Base-by-base conservation (phyloP, 2,329 filamentous ascomycete species). In the Diaporthe destruens region DNA sequence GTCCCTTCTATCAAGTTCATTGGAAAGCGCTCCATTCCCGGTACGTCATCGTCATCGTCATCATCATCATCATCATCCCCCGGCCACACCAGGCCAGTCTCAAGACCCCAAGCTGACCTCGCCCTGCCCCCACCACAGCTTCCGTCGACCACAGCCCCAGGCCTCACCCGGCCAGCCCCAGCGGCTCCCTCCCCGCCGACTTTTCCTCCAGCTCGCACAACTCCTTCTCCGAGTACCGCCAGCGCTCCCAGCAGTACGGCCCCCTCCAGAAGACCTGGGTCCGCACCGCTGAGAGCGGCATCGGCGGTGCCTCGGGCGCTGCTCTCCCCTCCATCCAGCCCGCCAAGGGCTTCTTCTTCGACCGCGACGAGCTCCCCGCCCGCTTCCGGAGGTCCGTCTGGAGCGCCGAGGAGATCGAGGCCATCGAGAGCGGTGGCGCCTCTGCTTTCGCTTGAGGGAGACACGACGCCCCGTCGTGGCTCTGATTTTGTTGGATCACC, bases 361-460 rank as follows among this genome's bases (percentile, higher is more conserved):
- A 98, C 83, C 91, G 95, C 77, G 93, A 90, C 77, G 93, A 99
- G 84, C 91, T 99, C 32, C 96, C 96, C 23, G 81, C 87, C 75
- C 90, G 96, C 78, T 99, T 98, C 89, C 90, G 92, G 79, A 89
- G 94, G 76, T 85, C 89, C 63, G 88, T 90, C 16, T 93, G 95
- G 84, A 92, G 89, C 49, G 84, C 91, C 77, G 91, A 91, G 55
- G 96, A 99, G 89, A 99, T 99, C 74, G 96, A 98, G 83, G 95
- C 95, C 29, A 89, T 99, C 79, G 95, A 98, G 89, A 96, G 94
- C 71, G 96, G 95, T 71, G 96, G 96, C 72, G 96, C 96, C 44
- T 84, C 87, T 47, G 80, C 87, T 71, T 82, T 87, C 75, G 84
- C 85, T 75, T 89, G 80, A 85, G 55, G 2, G 29, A 49, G 3